These are phyloP conservation scores for Podospora appendiculata DNA, from an alignment of 495 filamentous ascomycete species.

Conservation along the genomic window DNA sequence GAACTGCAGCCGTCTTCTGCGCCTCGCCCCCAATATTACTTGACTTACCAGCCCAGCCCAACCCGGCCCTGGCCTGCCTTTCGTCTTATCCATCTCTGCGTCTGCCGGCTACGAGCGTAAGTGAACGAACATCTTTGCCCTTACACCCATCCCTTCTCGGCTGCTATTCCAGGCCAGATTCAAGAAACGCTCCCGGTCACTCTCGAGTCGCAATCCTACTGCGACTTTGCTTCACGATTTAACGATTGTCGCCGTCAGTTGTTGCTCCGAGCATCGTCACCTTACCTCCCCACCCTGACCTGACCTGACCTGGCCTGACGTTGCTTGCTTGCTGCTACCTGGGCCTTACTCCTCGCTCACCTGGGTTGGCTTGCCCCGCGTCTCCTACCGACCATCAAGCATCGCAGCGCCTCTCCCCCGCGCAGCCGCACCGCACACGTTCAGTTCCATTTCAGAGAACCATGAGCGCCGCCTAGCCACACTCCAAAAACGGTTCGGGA, in stretches of 20 bases:
- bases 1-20: slow-evolving; percentile 1
- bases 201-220: slow-evolving; percentile 4
- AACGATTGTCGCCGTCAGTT: background rate
- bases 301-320: background rate
- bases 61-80: too few relatives aligned
- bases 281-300: background rate
- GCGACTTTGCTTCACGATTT: slow-evolving; percentile 1
- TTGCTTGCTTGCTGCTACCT: too few relatives aligned
- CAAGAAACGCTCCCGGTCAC: background rate
- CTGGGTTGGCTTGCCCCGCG: background rate
- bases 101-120: slow-evolving; percentile 4
- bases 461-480: slow-evolving; percentile 18
- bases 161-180: background rate
- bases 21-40: slow-evolving; percentile 2
- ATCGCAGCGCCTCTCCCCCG: background rate
- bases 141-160: background rate
- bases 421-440: slow-evolving; percentile 5
- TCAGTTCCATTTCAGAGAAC: background rate
- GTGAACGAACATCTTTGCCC: background rate
- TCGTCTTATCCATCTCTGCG: background rate
- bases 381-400: background rate
- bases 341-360: too few relatives aligned
- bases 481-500: slow-evolving; percentile 2
- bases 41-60: too few relatives aligned
- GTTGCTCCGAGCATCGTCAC: background rate